A percentile compares a stretch with the other conserved stretches of the same genome.
Conservation (phyloP, 2,329 filamentous ascomycete genomes). For the Phialemonium atrogriseum region DNA sequence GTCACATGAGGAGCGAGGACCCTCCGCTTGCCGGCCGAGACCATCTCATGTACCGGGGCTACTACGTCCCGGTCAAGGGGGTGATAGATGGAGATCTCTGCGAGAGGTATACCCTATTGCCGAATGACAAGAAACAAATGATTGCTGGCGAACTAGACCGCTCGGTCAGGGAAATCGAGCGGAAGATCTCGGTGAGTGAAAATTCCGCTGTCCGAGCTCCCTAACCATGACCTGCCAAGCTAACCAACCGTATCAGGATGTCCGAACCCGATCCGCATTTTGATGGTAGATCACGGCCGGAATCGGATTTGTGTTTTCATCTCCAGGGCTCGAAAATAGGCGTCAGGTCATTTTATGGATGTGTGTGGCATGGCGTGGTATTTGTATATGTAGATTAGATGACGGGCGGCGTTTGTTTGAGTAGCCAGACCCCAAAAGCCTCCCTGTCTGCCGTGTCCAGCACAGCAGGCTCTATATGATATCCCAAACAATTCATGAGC, state of each 20-base stretch:
- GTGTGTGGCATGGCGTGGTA: neutral
- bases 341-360: neutral
- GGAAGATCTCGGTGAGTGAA: constrained; percentile 75
- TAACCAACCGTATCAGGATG: constrained; percentile 31
- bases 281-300: too few relatives aligned
- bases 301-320: too few relatives aligned
- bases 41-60: constrained; percentile 90
- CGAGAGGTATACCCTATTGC: constrained; percentile 77
- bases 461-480: neutral
- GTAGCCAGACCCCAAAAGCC: too few relatives aligned
- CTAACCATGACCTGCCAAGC: constrained; percentile 1
- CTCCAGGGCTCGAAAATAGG: too few relatives aligned
- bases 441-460: neutral
- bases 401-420: too few relatives aligned
- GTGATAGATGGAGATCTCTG: constrained; percentile 96
- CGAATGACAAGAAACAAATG: constrained; percentile 86
- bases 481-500: too few relatives aligned
- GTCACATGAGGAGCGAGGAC: constrained; percentile 78
- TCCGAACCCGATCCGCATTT: constrained; percentile 52
- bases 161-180: constrained; percentile 85
- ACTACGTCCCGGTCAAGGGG: constrained; percentile 94
- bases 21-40: constrained; percentile 84
- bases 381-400: too few relatives aligned
- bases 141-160: constrained; percentile 91
- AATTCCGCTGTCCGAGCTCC: too few relatives aligned